These are phyloP conservation scores for Camellia japonica DNA, from an alignment of 148 eudicot species.

Conservation along the genomic window DNA sequence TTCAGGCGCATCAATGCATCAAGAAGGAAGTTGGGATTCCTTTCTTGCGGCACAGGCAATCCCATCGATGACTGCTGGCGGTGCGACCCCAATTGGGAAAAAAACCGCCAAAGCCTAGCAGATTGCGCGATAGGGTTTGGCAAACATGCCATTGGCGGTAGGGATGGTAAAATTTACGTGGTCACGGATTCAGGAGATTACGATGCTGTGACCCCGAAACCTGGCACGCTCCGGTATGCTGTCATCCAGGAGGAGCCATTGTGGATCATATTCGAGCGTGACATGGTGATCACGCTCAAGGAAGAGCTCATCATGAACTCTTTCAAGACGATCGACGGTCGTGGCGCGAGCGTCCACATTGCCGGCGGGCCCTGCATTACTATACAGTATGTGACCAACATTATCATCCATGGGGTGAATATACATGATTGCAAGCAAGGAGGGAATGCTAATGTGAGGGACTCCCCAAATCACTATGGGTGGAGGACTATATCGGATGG, in stretches of 20 bases:
- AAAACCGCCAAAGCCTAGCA: slow-evolving; percentile 34
- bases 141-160: slow-evolving; percentile 36
- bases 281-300: slow-evolving; percentile 56
- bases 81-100: slow-evolving; percentile 35
- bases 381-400: slow-evolving; percentile 52
- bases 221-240: slow-evolving; percentile 52
- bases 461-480: slow-evolving; percentile 54
- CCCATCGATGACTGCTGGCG: slow-evolving; percentile 47
- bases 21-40: slow-evolving; percentile 31
- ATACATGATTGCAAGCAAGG: slow-evolving; percentile 56
- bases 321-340: slow-evolving; percentile 63
- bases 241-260: slow-evolving; percentile 59
- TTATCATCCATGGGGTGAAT: slow-evolving; percentile 55
- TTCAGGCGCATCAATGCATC: slow-evolving; percentile 38
- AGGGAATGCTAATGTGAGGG: slow-evolving; percentile 48
- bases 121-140: slow-evolving; percentile 43
- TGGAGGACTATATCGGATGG: slow-evolving; percentile 64
- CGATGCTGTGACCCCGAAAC: slow-evolving; percentile 53
- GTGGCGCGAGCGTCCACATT: slow-evolving; percentile 59
- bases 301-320: slow-evolving; percentile 63
- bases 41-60: slow-evolving; percentile 38
- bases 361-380: slow-evolving; percentile 71
- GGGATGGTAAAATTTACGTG: slow-evolving; percentile 32
- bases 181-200: slow-evolving; percentile 35
- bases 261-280: slow-evolving; percentile 56